These are phyloP conservation scores for Tylopilus sp. DNA, from an alignment of 768 basidiomycete species.

Conservation along the genomic window DNA sequence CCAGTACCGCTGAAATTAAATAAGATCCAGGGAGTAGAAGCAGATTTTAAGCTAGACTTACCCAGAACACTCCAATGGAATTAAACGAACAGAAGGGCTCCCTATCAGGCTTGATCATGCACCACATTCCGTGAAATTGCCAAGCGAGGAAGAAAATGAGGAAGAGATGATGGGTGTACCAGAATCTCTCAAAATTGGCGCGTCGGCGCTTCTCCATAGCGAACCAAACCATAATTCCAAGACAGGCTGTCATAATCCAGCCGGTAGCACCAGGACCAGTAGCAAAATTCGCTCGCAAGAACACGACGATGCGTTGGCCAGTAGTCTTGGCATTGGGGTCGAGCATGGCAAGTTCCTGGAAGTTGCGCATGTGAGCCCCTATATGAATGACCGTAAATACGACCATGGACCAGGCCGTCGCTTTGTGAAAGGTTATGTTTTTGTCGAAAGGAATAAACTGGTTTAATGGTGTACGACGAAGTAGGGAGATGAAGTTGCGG, in stretches of 20 bases:
- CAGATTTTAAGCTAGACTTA: constrained; percentile 38
- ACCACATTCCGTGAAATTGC: constrained; percentile 97
- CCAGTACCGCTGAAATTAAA: constrained; percentile 76
- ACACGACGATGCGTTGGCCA: constrained; percentile 59
- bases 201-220: constrained; percentile 77
- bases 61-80: constrained; percentile 94
- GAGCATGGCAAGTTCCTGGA: constrained; percentile 58
- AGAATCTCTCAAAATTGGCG: constrained; percentile 83
- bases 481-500: constrained; percentile 88
- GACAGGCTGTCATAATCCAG: constrained; percentile 79
- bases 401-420: constrained; percentile 89
- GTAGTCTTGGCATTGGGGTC: constrained; percentile 52
- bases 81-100: constrained; percentile 84
- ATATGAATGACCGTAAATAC: constrained; percentile 73
- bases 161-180: constrained; percentile 88
- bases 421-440: constrained; percentile 87
- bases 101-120: constrained; percentile 91
- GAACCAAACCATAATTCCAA: constrained; percentile 81
- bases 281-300: constrained; percentile 73
- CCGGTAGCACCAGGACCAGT: constrained; percentile 83
- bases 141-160: constrained; percentile 89
- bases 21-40: constrained; percentile 1
- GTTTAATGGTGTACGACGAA: constrained; percentile 84
- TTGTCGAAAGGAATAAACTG: constrained; percentile 90
- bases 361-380: constrained; percentile 84